Evolutionary conservation across 768 basidiomycete species (phyloP), one percentile per base, ranked within the genome.

Genomic region (Mycena albidolilacea): DNA sequence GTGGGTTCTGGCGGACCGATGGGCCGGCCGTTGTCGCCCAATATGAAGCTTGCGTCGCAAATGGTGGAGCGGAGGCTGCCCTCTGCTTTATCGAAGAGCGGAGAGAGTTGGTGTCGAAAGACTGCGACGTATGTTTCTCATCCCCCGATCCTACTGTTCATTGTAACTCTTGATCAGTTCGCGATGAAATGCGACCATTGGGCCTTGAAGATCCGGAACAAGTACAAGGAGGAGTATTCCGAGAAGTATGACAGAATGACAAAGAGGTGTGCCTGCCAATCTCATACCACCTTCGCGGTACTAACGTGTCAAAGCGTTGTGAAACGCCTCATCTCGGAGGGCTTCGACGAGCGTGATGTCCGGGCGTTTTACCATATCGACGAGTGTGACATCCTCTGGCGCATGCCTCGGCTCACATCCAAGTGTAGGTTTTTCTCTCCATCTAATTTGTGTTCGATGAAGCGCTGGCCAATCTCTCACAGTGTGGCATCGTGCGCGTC

Each of bases 391-490:
- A 14, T 5, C 2, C 41, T 67, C 7, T 57, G 21, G 19, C 55
- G 70, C n/a, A 60, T 46, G 57, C 64, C 55, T 2, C 62, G 70
- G n/a, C 64, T 71, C 48, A 71, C 70, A n/a, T 65, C 70, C 43
- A 71, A 37, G 30, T 5, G 70, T 66, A 44, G 12, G 63, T 66
- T 11, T 11, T 35, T 46, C 15, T 11, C 30, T 35, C 0, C 23
- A 15, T 7, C 64, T 11, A 11, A 5, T 38, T 3, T 3, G 37
- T 55, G 35, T 70, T 62, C 46, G 69, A 64, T 19, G 62, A 23
- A 23, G 7, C 6, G n/a, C 12, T 12, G 7, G 17, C 38, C 5
- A 14, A 10, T 14, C 10, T 3, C 11, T 14, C n/a, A 3, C 43
- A 71, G 70, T 71, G 43, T 71, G 70, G 70, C 50, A 64, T 37